These are phyloP conservation scores for Apiospora saccharicola DNA, from an alignment of 2,329 filamentous ascomycete genomes.

Conservation along the genomic window DNA sequence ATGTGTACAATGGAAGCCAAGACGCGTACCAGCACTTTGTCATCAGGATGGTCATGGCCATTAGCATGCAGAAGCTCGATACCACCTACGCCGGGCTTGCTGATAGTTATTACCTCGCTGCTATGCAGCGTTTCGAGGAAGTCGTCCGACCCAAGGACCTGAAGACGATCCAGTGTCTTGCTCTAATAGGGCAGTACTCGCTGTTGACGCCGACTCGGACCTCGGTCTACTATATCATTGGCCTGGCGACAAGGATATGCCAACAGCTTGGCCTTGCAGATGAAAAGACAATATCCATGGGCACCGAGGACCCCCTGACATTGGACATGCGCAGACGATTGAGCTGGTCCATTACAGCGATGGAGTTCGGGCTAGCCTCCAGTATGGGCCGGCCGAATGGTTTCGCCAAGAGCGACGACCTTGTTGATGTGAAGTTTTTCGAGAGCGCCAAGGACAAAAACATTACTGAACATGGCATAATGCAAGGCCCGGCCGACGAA, in stretches of 20 bases:
- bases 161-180: conserved; percentile 87
- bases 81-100: conserved; percentile 90
- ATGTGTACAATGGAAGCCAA: conserved; percentile 77
- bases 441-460: conserved; percentile 81
- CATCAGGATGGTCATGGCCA: conserved; percentile 89
- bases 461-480: conserved; percentile 80
- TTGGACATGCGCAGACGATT: conserved; percentile 89
- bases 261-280: conserved; percentile 89
- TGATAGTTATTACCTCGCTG: conserved; percentile 93
- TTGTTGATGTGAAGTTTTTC: conserved; percentile 87
- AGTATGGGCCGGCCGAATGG: conserved; percentile 87
- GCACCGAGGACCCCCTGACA: conserved; percentile 72
- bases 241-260: conserved; percentile 84
- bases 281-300: conserved; percentile 82
- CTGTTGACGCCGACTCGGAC: conserved; percentile 90
- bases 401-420: conserved; percentile 82
- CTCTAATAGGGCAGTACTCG: conserved; percentile 89
- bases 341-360: conserved; percentile 86
- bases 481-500: conserved; percentile 74
- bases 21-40: conserved; percentile 90
- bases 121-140: conserved; percentile 82
- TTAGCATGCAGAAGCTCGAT: conserved; percentile 92
- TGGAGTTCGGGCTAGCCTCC: conserved; percentile 89
- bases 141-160: conserved; percentile 89
- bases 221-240: conserved; percentile 92